Evolutionary conservation across 2,329 filamentous ascomycete species (phyloP).

Genomic region (Aureobasidium sp.): DNA sequence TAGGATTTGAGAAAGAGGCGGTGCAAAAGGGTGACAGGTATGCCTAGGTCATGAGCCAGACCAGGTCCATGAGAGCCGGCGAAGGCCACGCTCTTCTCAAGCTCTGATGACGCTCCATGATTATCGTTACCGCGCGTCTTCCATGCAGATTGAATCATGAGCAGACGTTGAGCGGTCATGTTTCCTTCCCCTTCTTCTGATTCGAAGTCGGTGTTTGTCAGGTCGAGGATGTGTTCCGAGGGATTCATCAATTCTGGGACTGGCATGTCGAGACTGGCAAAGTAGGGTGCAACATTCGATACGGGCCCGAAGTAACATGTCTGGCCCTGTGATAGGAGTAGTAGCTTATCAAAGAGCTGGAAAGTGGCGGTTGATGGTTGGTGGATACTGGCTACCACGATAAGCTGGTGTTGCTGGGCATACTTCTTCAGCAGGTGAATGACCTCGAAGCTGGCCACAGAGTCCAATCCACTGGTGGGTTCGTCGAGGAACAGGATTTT

Average conservation of each 20-base stretch:
- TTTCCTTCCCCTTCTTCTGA: constrained; percentile 26
- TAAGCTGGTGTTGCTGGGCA: constrained; percentile 43
- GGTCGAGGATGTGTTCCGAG: constrained; percentile 66
- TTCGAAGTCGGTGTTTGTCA: constrained; percentile 67
- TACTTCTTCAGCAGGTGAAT: constrained; percentile 59
- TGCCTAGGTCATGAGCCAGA: neutral
- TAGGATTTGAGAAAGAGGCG: constrained; percentile 74
- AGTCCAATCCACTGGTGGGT: constrained; percentile 74
- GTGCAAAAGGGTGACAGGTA: constrained; percentile 52
- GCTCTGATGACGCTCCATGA: neutral
- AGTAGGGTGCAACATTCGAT: constrained; percentile 47
- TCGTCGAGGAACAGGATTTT: constrained; percentile 74
- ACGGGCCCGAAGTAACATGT: constrained; percentile 63
- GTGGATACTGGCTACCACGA: constrained; percentile 57
- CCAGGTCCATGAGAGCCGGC: neutral
- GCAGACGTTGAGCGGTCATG: constrained; percentile 12
- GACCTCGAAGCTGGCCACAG: constrained; percentile 63
- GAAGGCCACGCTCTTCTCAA: neutral
- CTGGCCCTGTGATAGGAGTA: constrained; percentile 60
- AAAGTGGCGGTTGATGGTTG: constrained; percentile 73
- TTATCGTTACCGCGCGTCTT: neutral
- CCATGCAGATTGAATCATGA: constrained; percentile 22
- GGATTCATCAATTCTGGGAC: constrained; percentile 64
- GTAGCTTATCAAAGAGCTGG: constrained; percentile 65
- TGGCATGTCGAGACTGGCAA: constrained; percentile 47